These are phyloP conservation scores for Neurospora sp. DNA, from an alignment of 2,329 filamentous ascomycete genomes.

Conservation along the genomic window DNA sequence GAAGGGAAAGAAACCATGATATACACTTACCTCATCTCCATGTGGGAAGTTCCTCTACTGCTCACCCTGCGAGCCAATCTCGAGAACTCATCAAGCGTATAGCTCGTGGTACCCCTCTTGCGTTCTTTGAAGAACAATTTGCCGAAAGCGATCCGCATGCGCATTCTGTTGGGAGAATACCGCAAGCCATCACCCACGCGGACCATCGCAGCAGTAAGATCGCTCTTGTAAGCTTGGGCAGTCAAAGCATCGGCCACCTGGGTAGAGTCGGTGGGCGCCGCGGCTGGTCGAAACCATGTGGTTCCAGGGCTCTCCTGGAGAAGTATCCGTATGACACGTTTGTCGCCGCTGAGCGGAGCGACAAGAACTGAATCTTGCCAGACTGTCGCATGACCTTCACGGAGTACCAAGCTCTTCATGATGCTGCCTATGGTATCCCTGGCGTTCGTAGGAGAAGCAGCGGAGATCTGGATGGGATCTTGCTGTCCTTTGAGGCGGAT, in stretches of 20 bases:
- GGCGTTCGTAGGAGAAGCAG: not conserved
- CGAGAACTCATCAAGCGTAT: conserved; percentile 11
- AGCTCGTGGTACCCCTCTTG: conserved; percentile 11
- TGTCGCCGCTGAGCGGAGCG: conserved; percentile 2
- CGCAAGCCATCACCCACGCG: conserved; percentile 2
- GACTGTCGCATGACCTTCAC: conserved; percentile 1
- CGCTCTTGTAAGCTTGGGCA: conserved; percentile 3
- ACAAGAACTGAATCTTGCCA: conserved; percentile 12
- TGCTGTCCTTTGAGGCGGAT: not conserved
- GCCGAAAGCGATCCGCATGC: conserved; percentile 15
- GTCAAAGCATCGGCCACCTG: not conserved
- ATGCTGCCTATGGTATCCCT: too few relatives aligned
- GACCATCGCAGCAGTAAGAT: conserved; percentile 3
- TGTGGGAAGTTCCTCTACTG: conserved; percentile 10
- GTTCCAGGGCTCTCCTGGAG: conserved; percentile 3
- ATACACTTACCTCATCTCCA: conserved; percentile 9
- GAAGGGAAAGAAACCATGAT: not conserved
- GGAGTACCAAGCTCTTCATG: not conserved
- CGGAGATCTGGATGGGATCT: not conserved
- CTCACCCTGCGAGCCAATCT: conserved; percentile 6
- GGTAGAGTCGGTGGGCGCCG: not conserved
- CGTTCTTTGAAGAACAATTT: conserved; percentile 12
- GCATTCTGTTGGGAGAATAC: conserved; percentile 12
- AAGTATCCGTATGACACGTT: not conserved
- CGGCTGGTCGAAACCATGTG: conserved; percentile 3